Evolutionary conservation across 1,284 basidiomycete species (phyloP).

Genomic region (Neolentinus lepideus): DNA sequence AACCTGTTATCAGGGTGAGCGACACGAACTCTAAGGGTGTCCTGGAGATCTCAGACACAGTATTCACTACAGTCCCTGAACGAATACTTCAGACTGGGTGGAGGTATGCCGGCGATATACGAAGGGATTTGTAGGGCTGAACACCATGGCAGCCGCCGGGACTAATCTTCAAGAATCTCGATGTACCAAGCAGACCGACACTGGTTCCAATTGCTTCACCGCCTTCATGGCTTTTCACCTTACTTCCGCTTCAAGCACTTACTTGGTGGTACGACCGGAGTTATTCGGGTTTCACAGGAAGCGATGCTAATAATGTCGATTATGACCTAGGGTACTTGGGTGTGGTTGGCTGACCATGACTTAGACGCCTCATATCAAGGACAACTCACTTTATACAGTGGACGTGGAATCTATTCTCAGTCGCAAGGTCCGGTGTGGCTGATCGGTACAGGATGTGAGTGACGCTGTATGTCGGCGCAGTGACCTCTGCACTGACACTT

Average conservation of each 20-base stretch:
- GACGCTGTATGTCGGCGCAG: neutral
- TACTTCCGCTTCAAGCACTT: conserved; percentile 49
- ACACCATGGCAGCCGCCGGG: conserved; percentile 33
- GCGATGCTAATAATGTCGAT: neutral
- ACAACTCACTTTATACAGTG: conserved; percentile 59
- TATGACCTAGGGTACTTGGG: conserved; percentile 52
- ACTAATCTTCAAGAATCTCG: conserved; percentile 43
- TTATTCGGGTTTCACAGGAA: neutral
- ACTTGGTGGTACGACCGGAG: conserved; percentile 37
- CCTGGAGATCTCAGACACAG: conserved; percentile 54
- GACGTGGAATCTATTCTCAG: conserved; percentile 72
- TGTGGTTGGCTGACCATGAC: conserved; percentile 79
- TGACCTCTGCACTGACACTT: neutral
- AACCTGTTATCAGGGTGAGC: conserved; percentile 53
- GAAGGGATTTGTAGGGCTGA: neutral
- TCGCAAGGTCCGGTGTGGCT: conserved; percentile 70
- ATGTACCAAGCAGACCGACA: conserved; percentile 33
- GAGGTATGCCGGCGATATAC: conserved; percentile 22
- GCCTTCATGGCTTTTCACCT: conserved; percentile 64
- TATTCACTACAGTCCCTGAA: conserved; percentile 49
- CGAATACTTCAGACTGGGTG: conserved; percentile 25
- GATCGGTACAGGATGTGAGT: conserved; percentile 52
- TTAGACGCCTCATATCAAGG: conserved; percentile 29
- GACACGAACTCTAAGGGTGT: conserved; percentile 36
- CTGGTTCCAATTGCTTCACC: conserved; percentile 38